Conservation (phyloP, 2,329 filamentous ascomycete species). For the Pseudocercospora crystallina region DNA sequence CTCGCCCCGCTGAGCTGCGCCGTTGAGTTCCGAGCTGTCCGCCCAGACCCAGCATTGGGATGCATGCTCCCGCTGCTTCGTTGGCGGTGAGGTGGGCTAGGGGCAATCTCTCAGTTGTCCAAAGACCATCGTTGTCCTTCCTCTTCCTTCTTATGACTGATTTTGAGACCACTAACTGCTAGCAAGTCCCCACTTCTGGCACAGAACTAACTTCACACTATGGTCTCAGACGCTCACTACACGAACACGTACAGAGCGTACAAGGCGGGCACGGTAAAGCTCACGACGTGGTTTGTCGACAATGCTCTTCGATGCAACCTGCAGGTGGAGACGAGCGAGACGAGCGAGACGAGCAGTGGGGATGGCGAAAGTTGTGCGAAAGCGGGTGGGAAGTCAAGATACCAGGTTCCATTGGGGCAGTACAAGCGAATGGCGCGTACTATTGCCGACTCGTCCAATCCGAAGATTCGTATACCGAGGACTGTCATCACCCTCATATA, state of each 20-base stretch:
- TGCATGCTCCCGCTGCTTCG: too few species aligned
- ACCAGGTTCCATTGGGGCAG: not conserved
- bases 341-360: too few species aligned
- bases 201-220: too few species aligned
- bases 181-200: too few species aligned
- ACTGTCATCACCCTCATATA: not conserved
- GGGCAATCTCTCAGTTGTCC: too few species aligned
- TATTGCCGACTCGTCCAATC: slow-evolving; percentile 5
- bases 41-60: too few species aligned
- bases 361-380: not conserved
- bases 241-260: slow-evolving; percentile 8
- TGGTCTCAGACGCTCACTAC: not conserved
- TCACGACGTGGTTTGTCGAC: slow-evolving; percentile 16
- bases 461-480: slow-evolving; percentile 5
- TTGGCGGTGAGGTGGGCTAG: too few species aligned
- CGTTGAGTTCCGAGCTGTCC: too few species aligned
- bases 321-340: not conserved
- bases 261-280: slow-evolving; percentile 10
- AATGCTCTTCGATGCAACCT: slow-evolving; percentile 9
- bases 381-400: not conserved
- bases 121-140: too few species aligned
- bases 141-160: too few species aligned
- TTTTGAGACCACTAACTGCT: too few species aligned
- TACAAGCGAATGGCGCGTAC: slow-evolving; percentile 1
- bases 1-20: too few species aligned